A percentile compares a stretch with the other conserved stretches of the same genome.
Evolutionary conservation across 2,329 filamentous ascomycete genomes (phyloP).

Genomic region (Phaeosphaeriaceae sp.): DNA sequence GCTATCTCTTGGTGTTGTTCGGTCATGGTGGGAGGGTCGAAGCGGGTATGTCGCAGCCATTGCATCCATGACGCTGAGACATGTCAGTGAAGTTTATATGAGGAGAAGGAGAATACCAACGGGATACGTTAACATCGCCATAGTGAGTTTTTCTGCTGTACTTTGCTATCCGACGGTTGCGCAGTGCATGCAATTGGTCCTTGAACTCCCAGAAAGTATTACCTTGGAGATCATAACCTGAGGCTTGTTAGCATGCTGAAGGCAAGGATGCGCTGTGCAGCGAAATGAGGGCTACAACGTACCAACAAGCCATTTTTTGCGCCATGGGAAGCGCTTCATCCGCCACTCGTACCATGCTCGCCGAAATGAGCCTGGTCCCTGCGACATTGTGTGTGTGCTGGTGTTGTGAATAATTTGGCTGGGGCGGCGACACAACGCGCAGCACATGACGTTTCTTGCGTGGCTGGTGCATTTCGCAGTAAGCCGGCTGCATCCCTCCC

Average conservation of each 20-base stretch:
- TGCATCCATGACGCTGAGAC: slow-evolving; percentile 69
- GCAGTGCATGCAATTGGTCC: slow-evolving; percentile 60
- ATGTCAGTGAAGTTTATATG: slow-evolving; percentile 2
- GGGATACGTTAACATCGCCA: slow-evolving; percentile 66
- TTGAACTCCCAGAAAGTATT: slow-evolving; percentile 74
- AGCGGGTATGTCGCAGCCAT: slow-evolving; percentile 69
- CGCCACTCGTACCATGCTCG: slow-evolving; percentile 69
- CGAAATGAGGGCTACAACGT: slow-evolving; percentile 19
- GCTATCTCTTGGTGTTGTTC: slow-evolving; percentile 66
- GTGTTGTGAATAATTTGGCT: slow-evolving; percentile 10
- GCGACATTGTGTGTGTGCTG: slow-evolving; percentile 42
- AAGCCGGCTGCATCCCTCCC: slow-evolving; percentile 23
- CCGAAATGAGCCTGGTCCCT: slow-evolving; percentile 45
- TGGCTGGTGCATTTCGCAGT: slow-evolving; percentile 28
- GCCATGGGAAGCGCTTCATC: slow-evolving; percentile 67
- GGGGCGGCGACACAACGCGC: slow-evolving; percentile 22
- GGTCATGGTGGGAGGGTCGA: slow-evolving; percentile 61
- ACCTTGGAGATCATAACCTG: slow-evolving; percentile 67
- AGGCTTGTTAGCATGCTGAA: slow-evolving; percentile 12
- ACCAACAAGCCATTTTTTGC: slow-evolving; percentile 66
- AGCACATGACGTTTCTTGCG: slow-evolving; percentile 33
- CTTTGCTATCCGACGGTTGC: slow-evolving; percentile 66
- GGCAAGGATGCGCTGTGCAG: slow-evolving; percentile 8
- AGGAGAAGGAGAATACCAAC: slow-evolving; percentile 41
- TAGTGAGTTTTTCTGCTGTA: slow-evolving; percentile 61